These are phyloP conservation scores for Amniculicola lignicola DNA, from an alignment of 495 filamentous ascomycete genomes.

Conservation along the genomic window DNA sequence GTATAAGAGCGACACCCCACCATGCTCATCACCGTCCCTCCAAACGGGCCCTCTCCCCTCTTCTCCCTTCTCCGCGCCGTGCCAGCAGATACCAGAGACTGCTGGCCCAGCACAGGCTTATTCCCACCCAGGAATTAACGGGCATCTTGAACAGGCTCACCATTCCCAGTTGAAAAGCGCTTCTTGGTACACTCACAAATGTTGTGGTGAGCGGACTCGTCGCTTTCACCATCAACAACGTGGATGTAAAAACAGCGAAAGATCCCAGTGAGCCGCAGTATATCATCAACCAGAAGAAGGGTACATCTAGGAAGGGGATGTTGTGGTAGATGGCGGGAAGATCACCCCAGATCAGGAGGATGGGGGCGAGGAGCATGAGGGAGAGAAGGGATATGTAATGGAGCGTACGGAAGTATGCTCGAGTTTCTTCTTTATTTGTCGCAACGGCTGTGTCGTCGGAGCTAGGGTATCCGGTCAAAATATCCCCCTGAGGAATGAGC, in stretches of 20 bases:
- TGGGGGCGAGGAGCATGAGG: slow-evolving; percentile 47
- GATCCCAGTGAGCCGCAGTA: slow-evolving; percentile 40
- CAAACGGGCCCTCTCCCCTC: slow-evolving; percentile 30
- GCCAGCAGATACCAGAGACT: slow-evolving; percentile 49
- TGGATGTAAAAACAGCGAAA: slow-evolving; percentile 44
- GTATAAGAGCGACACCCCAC: no score
- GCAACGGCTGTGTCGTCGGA: slow-evolving; percentile 17
- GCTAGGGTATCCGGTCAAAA: slow-evolving; percentile 28
- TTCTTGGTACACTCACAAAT: slow-evolving; percentile 43
- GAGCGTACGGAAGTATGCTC: slow-evolving; percentile 48
- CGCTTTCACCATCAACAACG: slow-evolving; percentile 43
- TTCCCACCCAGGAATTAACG: slow-evolving; percentile 44
- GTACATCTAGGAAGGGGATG: slow-evolving; percentile 52
- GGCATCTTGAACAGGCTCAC: slow-evolving; percentile 42
- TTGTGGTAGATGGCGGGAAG: slow-evolving; percentile 47
- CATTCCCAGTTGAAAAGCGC: slow-evolving; percentile 43
- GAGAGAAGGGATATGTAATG: slow-evolving; percentile 52
- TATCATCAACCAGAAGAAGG: slow-evolving; percentile 50
- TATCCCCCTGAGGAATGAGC: slow-evolving; percentile 34
- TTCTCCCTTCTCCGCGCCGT: slow-evolving; percentile 46
- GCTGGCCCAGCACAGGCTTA: slow-evolving; percentile 48
- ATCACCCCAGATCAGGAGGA: slow-evolving; percentile 50
- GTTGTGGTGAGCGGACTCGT: slow-evolving; percentile 45
- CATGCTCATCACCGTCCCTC: slow-evolving; percentile 35
- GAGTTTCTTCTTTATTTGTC: slow-evolving; percentile 43